phyloP scores from a whole-genome alignment of 768 basidiomycete species.

The Rubroboletus satanas region DNA sequence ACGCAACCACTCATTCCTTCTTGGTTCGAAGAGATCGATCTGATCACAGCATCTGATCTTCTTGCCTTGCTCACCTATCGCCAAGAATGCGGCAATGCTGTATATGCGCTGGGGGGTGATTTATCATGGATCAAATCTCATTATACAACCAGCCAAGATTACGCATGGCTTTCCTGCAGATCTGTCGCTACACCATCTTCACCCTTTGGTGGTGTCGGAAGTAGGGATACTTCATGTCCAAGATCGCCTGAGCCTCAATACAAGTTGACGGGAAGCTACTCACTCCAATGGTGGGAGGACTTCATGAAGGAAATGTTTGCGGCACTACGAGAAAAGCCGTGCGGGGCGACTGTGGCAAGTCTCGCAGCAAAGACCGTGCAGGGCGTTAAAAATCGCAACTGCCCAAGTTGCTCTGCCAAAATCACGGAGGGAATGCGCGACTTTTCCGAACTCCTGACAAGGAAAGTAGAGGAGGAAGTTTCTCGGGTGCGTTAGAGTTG shows the following conservation, averaged over 20 bases:
- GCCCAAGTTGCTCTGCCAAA: not conserved
- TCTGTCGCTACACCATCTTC: too few relatives aligned
- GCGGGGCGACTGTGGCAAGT: conserved; percentile 3
- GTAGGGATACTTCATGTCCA: not conserved
- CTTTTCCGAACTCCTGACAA: conserved; percentile 10
- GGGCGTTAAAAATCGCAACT: not conserved
- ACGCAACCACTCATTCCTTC: conserved; percentile 22
- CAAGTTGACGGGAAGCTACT: not conserved
- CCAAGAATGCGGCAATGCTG: conserved; percentile 10
- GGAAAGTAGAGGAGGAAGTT: conserved; percentile 9
- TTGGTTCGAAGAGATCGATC: conserved; percentile 25
- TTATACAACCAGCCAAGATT: conserved; percentile 1
- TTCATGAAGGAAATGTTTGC: conserved; percentile 14
- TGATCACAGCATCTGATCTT: conserved; percentile 26
- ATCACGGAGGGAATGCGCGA: conserved; percentile 13
- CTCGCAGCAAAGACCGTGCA: not conserved
- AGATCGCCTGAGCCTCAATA: not conserved
- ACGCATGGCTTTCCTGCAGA: conserved; percentile 3
- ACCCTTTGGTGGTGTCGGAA: too few relatives aligned
- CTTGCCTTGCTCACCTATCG: conserved; percentile 25
- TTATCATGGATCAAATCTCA: conserved; percentile 16
- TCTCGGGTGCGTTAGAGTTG: conserved; percentile 8
- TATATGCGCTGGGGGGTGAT: not conserved
- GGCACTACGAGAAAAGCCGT: conserved; percentile 20
- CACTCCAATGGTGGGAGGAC: conserved; percentile 22